phyloP scores from a whole-genome alignment of 1,284 basidiomycete genomes.

The Schizophyllum amplum region DNA sequence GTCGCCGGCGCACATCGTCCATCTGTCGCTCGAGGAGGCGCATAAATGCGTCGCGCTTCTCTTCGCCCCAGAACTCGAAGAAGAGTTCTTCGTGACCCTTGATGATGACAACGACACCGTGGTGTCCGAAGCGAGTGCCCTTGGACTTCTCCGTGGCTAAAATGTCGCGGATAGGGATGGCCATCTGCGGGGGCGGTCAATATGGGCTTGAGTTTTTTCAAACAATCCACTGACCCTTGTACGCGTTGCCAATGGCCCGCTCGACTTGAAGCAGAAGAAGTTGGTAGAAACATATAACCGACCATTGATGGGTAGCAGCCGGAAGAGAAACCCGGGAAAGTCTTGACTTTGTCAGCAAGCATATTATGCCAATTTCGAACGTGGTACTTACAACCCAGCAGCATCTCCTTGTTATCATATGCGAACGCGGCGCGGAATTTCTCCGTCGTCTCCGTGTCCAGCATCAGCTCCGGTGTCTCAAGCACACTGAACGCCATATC shows the following conservation, averaged over 20 bases:
- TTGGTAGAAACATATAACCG: constrained; percentile 83
- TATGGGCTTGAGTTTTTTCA: neutral
- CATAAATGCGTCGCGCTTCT: constrained; percentile 73
- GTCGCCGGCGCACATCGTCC: constrained; percentile 56
- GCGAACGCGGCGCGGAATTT: constrained; percentile 79
- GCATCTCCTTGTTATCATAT: constrained; percentile 77
- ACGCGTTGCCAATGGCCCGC: constrained; percentile 62
- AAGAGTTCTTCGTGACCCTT: constrained; percentile 97
- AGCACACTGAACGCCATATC: constrained; percentile 73
- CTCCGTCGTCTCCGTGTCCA: constrained; percentile 60
- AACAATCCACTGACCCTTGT: constrained; percentile 53
- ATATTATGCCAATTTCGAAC: constrained; percentile 7
- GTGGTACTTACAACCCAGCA: constrained; percentile 78
- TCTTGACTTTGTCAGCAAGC: constrained; percentile 35
- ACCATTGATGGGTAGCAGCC: constrained; percentile 81
- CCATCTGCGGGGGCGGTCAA: constrained; percentile 57
- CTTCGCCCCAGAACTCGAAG: constrained; percentile 81
- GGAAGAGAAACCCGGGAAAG: constrained; percentile 81
- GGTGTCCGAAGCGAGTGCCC: constrained; percentile 83
- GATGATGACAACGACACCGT: constrained; percentile 84
- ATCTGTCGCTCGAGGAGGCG: constrained; percentile 72
- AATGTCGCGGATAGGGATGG: constrained; percentile 85
- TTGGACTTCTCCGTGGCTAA: constrained; percentile 79
- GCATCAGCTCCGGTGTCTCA: constrained; percentile 51
- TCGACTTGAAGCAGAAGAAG: constrained; percentile 86